phyloP scores from a whole-genome alignment of 2,329 filamentous ascomycete species.

The Calonectria fujianensis region DNA sequence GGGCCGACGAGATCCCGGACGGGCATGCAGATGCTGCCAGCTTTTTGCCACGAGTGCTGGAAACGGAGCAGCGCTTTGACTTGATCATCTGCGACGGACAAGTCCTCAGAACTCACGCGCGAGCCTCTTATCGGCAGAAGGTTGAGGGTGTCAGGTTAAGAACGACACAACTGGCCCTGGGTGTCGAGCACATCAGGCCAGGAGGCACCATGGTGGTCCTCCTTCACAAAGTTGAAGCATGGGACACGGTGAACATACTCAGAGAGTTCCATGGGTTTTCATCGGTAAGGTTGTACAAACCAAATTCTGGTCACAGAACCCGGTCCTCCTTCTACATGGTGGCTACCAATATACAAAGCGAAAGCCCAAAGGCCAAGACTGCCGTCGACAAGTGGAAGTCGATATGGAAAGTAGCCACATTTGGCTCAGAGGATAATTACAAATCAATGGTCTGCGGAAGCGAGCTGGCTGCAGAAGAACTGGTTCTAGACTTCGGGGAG shows the following conservation, averaged over 20 bases:
- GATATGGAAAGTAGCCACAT: constrained; percentile 63
- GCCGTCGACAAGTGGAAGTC: constrained; percentile 64
- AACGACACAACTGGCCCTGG: constrained; percentile 65
- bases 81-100: constrained; percentile 70
- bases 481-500: constrained; percentile 42
- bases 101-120: constrained; percentile 64
- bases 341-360: constrained; percentile 63
- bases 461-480: background rate
- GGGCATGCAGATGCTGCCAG: constrained; percentile 45
- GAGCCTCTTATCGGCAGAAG: constrained; percentile 57
- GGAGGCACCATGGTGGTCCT: constrained; percentile 72
- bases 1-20: constrained; percentile 56
- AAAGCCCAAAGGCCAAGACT: constrained; percentile 55
- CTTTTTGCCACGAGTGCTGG: constrained; percentile 45
- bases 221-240: constrained; percentile 68
- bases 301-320: constrained; percentile 60
- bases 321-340: constrained; percentile 73
- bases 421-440: constrained; percentile 50
- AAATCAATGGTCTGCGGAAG: background rate
- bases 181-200: constrained; percentile 64
- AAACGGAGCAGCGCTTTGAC: constrained; percentile 57
- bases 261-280: constrained; percentile 65
- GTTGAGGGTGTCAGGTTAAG: constrained; percentile 62
- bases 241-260: constrained; percentile 61
- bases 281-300: constrained; percentile 64